Percentiles rank a stretch among this genome's conserved stretches.
phyloP scores from a whole-genome alignment of 225 moss, liverwort and hornwort genomes.

The Pseudoscleropodium purum region DNA sequence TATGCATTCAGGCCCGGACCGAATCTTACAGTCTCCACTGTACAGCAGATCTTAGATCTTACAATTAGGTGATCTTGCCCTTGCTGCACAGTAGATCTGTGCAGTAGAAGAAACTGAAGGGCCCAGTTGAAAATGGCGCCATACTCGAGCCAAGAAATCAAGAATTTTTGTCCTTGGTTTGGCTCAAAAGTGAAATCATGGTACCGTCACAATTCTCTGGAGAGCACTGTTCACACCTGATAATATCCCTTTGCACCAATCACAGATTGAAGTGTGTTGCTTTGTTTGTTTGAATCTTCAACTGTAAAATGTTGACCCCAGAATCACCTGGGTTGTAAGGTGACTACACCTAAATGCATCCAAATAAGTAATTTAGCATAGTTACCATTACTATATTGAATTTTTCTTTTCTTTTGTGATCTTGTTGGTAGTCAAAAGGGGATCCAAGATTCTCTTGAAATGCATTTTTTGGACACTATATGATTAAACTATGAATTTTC shows the following conservation, averaged over 20 bases:
- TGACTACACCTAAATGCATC: no score
- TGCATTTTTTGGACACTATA: background rate
- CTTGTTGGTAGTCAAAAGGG: background rate
- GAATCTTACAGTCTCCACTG: background rate
- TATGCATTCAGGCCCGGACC: background rate
- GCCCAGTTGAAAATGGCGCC: background rate
- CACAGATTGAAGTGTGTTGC: background rate
- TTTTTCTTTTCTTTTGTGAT: accelerated
- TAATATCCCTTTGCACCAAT: background rate
- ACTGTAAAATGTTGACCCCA: background rate
- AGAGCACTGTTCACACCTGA: background rate
- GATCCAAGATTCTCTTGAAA: accelerated
- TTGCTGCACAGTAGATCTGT: background rate
- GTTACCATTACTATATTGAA: background rate
- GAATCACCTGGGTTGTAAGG: background rate
- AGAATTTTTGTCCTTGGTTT: background rate
- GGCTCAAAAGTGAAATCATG: background rate
- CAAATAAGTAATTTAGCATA: background rate
- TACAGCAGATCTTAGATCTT: background rate
- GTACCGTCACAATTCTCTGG: background rate
- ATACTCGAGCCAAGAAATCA: background rate
- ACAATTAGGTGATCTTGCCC: background rate
- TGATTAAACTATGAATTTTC: no score
- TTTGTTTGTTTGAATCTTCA: background rate
- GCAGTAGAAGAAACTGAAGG: background rate